Evolutionary conservation across 179 eudicot genomes (phyloP).

Genomic region (Gypsophila paniculata): DNA sequence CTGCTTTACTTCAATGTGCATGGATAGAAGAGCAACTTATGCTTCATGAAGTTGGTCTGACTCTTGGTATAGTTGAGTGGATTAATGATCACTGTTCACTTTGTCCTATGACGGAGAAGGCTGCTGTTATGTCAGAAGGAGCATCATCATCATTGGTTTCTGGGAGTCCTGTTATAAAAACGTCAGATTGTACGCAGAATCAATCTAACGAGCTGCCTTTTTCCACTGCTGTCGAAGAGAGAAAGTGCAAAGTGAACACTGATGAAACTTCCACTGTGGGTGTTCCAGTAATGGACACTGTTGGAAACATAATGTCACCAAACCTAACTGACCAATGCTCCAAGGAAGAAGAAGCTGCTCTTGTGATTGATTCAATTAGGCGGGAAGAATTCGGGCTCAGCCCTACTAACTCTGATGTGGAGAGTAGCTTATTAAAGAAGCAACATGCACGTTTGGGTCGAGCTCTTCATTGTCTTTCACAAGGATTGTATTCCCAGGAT

Average conservation of each 20-base stretch:
- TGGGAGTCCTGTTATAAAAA: conserved; percentile 25
- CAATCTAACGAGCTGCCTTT: conserved; percentile 8
- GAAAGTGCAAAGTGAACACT: neutral
- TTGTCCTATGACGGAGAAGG: conserved; percentile 30
- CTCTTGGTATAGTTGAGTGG: conserved; percentile 81
- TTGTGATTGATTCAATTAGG: conserved; percentile 65
- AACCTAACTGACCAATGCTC: conserved; percentile 14
- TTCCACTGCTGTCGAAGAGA: conserved; percentile 21
- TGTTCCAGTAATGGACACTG: conserved; percentile 1
- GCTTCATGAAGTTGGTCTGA: conserved; percentile 79
- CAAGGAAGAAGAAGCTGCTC: conserved; percentile 37
- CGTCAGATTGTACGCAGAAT: conserved; percentile 14
- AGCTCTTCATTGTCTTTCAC: conserved; percentile 84
- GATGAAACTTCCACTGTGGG: neutral
- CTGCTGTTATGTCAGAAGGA: conserved; percentile 23
- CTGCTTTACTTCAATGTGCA: conserved; percentile 53
- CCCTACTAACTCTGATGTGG: conserved; percentile 39
- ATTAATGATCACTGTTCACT: conserved; percentile 56
- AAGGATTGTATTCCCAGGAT: conserved; percentile 82
- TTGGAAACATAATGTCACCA: neutral
- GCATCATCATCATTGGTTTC: conserved; percentile 24
- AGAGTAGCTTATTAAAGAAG: conserved; percentile 58
- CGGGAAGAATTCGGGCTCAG: conserved; percentile 75
- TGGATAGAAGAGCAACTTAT: conserved; percentile 51
- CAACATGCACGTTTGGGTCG: conserved; percentile 90